Evolutionary conservation across 768 basidiomycete species (phyloP), one percentile per base, ranked within the genome.

Genomic region (Sporobolomyces phaffii): DNA sequence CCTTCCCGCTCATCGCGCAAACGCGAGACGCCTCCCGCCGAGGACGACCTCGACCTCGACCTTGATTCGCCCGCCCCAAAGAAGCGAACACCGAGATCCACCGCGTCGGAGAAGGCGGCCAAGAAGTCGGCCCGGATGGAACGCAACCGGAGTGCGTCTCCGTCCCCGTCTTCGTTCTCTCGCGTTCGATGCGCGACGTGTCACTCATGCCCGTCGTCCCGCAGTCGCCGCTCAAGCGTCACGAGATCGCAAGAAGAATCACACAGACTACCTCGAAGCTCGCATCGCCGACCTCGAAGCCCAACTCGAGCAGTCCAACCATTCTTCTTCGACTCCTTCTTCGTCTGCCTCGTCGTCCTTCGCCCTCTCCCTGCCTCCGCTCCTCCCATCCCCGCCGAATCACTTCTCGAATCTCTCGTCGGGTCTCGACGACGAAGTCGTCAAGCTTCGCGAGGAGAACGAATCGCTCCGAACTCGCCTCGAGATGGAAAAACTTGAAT

Each of bases 191-290:
- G 13, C 54, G 6, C 50, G 47, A 38, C 56, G 48, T 41, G 56
- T 51, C 24, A 34, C 29, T 18, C 52, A 38, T 15, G 2, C 40
- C 22, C 31, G n/a, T 17, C 11, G 7, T 15, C 20, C 1, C 31
- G 22, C 51, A 72, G 71, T 64, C 47, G 71, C 71, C 50, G 71
- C 71, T 0, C 71, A 72, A 31, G 67, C 61, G 13, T 69, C 67
- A 15, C 48, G 71, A 1, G 71, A 72, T 43, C 56, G 61, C 20
- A 72, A 69, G 58, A 65, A 65, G 64, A 41, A 53, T 9, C 49
- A 69, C 18, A 47, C 54, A 10, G 58, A 68, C 22, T 43, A 28
- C 5, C 67, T 72, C 56, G 71, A 69, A 26, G 22, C 28, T 7
- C 40, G 63, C 34, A 51, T 72, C 45, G 57, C 60, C 41, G 60